Base-by-base conservation (phyloP, 148 eudicot species). In the Chenopodium suecicum region DNA sequence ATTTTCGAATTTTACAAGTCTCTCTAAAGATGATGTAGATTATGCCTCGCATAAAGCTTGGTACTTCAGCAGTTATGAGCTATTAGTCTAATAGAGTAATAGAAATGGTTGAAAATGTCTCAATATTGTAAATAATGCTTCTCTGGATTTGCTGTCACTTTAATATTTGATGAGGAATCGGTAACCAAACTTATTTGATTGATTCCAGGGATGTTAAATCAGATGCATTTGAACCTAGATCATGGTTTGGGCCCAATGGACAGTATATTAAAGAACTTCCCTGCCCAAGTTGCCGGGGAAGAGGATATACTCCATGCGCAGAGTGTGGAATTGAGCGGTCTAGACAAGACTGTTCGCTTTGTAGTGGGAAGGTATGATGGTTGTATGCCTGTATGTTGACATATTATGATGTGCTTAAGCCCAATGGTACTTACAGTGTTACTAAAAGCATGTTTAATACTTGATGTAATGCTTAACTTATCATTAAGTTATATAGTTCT, bases 201-300 rank as follows among this genome's bases (percentile, higher is more conserved):
- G 68, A 72, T 87, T 83, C 31, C 88, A 96, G 97, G 90, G 90
- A 88, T 85, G 78, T 71, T 44, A 83, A 76, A 52, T 84, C 93
- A 20, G 87, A 79, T 82, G 78, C 85, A 20, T 70, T 89, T 11
- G 87, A 90, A 75, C 91, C 91, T 71, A 90, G 93, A 82, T 97
- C 99, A 50, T 94, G 99, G 99, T 92, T 97, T 89, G 99, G 99
- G 79, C 98, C 99, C 48, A 97, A 92, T 78, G 99, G 99, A 65
- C 98, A 91, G 86, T 97, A 94, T 80, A 90, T 94, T 50, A 91
- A 88, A 89, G 99, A 97, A 68, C 88, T 92, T 75, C 99, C 99
- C 76, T 97, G 99, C 82, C 99, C 99, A 25, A 92, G 91, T 79
- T 97, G 99, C 85, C 87, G 99, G 79, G 99, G 98, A 88, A 89